Conservation (phyloP, 768 basidiomycete genomes). For the Rhizopogon vesiculosus region DNA sequence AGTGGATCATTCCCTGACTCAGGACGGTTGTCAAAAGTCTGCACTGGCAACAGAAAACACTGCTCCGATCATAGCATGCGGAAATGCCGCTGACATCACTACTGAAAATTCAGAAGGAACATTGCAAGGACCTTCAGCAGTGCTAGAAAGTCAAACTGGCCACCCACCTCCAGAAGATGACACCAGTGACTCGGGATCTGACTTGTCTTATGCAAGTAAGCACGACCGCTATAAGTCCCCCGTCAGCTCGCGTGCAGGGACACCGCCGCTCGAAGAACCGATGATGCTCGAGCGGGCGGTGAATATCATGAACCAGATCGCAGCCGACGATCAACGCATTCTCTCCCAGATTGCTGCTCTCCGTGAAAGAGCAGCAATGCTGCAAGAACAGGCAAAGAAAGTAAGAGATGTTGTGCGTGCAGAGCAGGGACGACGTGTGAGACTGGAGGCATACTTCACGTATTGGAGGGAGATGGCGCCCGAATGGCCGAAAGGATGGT, state of each 20-base stretch:
- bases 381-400: constrained; percentile 17
- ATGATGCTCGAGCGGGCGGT: constrained; percentile 17
- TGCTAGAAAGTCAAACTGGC: background rate
- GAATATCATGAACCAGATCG: constrained; percentile 21
- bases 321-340: constrained; percentile 10
- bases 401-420: constrained; percentile 17
- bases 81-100: background rate
- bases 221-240: constrained; percentile 14
- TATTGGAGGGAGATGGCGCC: constrained; percentile 23
- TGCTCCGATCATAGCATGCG: background rate
- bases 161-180: background rate
- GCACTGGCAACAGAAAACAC: background rate
- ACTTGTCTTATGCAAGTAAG: constrained; percentile 17
- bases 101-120: background rate
- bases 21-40: background rate
- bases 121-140: background rate
- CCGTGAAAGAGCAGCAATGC: constrained; percentile 12
- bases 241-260: constrained; percentile 16
- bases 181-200: constrained; percentile 20
- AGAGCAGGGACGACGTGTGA: constrained; percentile 19
- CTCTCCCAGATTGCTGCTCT: constrained; percentile 9
- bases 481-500: constrained; percentile 17
- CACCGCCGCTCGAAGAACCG: constrained; percentile 13
- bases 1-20: background rate
- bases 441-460: constrained; percentile 23